A percentile compares a stretch with the other conserved stretches of the same genome.
Conservation (phyloP, 2,329 filamentous ascomycete species). For the Colletotrichum sidae region DNA sequence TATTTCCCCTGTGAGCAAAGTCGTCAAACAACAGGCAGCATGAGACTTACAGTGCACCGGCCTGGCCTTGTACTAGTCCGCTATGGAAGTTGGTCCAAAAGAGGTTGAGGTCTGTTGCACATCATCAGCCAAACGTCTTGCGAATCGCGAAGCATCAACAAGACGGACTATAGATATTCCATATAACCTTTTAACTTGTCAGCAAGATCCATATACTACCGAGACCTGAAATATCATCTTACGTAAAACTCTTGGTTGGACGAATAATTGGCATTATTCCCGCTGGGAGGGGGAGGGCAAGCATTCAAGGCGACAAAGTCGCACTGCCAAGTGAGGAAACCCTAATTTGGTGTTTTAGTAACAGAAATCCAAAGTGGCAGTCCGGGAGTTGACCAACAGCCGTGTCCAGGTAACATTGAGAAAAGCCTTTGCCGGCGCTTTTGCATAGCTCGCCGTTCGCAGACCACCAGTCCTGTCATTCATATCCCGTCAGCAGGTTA, state of each 20-base stretch:
- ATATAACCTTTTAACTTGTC: conserved; percentile 13
- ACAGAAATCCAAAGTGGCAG: too few relatives aligned
- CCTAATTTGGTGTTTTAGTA: neutral
- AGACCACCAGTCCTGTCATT: too few relatives aligned
- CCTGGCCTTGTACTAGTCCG: conserved; percentile 17
- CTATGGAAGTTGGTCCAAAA: conserved; percentile 23
- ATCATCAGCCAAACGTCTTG: too few relatives aligned
- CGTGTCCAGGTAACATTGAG: too few relatives aligned
- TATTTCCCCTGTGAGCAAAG: neutral
- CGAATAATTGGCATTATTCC: neutral
- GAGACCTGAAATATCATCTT: neutral
- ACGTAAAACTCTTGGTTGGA: conserved; percentile 23
- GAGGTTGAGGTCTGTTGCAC: conserved; percentile 5
- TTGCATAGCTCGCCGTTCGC: too few relatives aligned
- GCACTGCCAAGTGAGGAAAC: conserved; percentile 21
- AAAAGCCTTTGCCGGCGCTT: too few relatives aligned
- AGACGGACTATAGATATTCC: conserved; percentile 25
- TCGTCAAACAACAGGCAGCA: neutral
- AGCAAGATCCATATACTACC: too few relatives aligned
- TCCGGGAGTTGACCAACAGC: too few relatives aligned
- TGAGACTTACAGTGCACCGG: conserved; percentile 7
- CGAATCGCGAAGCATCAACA: too few relatives aligned
- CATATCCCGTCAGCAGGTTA: too few relatives aligned
- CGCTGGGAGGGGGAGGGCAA: conserved; percentile 22
- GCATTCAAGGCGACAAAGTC: conserved; percentile 19